A percentile compares a stretch with the other conserved stretches of the same genome.
Evolutionary conservation across 768 basidiomycete species (phyloP).

Genomic region (Clathrus columnatus): DNA sequence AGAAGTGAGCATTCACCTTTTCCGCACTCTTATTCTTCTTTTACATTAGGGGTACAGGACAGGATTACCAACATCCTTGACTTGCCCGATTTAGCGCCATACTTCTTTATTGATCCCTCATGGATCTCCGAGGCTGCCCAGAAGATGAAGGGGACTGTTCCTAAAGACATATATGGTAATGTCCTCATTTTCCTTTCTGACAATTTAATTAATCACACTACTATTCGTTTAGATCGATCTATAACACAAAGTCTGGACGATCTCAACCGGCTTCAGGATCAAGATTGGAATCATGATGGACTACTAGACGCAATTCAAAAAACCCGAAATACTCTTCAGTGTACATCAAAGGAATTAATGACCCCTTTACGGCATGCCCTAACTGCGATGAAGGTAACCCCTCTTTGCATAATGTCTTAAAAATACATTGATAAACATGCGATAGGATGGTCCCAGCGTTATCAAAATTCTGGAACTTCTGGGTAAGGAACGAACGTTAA

Average conservation of each 20-base stretch:
- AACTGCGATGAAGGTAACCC: conserved; percentile 80
- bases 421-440: neutral
- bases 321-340: conserved; percentile 30
- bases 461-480: conserved; percentile 4
- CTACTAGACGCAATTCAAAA: conserved; percentile 34
- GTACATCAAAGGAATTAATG: conserved; percentile 53
- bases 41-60: conserved; percentile 33
- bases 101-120: conserved; percentile 70
- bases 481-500: conserved; percentile 7
- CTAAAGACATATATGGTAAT: conserved; percentile 38
- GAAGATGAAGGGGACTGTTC: conserved; percentile 39
- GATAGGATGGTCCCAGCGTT: conserved; percentile 2
- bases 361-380: conserved; percentile 66
- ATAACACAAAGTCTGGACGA: conserved; percentile 8
- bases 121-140: conserved; percentile 45
- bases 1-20: conserved; percentile 34
- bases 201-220: conserved; percentile 9
- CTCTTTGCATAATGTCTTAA: conserved; percentile 12
- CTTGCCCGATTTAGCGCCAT: conserved; percentile 57
- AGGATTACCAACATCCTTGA: conserved; percentile 66
- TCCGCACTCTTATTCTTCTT: neutral
- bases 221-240: neutral
- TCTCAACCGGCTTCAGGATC: conserved; percentile 7
- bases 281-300: conserved; percentile 22
- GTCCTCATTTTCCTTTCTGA: conserved; percentile 9